Evolutionary conservation across 208 protist species (phyloP), one percentile per base, ranked within the genome.

Genomic region (Acanthamoeba triangularis): DNA sequence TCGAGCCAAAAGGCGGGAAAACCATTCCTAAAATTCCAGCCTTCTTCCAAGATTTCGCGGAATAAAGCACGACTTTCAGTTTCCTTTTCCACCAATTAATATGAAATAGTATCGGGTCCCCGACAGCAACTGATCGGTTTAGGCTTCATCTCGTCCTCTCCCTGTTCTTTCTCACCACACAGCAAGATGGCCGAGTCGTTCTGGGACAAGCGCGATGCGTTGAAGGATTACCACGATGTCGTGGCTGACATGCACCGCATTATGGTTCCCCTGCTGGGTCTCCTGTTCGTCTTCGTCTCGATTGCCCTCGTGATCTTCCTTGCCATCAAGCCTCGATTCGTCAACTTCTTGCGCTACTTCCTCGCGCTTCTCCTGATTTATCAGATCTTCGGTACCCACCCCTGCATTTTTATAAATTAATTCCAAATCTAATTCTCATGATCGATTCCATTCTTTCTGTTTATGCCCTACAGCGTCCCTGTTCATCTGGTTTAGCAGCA

Each of bases 291-390:
- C 82, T 41, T 90, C 49, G 10, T 65, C 30, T 10, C 54, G 0
- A 59, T 90, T 7, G 49, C 2, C 7, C 33, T 90, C 20, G 82
- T 90, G 28, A 23, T 90, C 2, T 65, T 90, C 54, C 82, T 90
- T 6, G 28, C 52, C 82, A 67, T 90, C 82, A 90, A 90, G 82
- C 82, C 82, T 8, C 74, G 74, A 82, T 82, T 82, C 74, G 30
- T 82, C 74, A 54, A 7, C 35, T 49, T 82, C 74, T 14, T 82
- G 18, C 33, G 74, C 23, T 82, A 52, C 20, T 82, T 82, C 74
- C 74, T 82, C 8, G 37, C 41, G 33, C 74, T 90, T 49, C 37
- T 90, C 18, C 54, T 90, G 16, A n/a, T 59, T 13, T 59, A 90
- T 33, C 54, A 90, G 30, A 41, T 67, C 13, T 59, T 90, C 82